Base-by-base conservation (phyloP, 2,329 filamentous ascomycete genomes). In the Phialemoniopsis sp. region DNA sequence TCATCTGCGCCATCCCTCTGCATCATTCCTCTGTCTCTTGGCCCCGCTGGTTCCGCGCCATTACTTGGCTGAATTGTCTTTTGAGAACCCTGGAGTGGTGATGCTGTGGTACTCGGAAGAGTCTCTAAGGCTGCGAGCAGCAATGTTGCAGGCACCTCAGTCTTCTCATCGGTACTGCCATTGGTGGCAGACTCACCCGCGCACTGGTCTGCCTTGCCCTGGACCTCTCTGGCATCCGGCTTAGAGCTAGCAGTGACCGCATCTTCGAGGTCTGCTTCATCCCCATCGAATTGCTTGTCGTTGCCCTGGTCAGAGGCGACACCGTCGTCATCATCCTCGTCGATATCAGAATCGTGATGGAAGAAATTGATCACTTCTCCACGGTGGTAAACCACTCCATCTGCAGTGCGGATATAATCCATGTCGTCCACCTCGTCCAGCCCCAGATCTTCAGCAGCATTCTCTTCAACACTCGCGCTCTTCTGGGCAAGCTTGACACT, bases 361-460 rank as follows among this genome's bases (percentile, higher is more conserved):
- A 60, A 58, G 1, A 60, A 42, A 14, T 51, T 46, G 3, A 60
- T 34, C n/a, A 58, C 43, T 39, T 59, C 49, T 8, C 60, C 60
- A 5, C 54, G 57, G 37, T 62, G 60, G 5, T 59, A 48, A 6
- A 59, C 36, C 17, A 53, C 52, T 0, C 58, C 59, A 30, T 55
- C 52, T 4, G 34, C 46, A 4, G 49, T 54, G 19, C 46, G 47
- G 4, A 42, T 49, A 31, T 52, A 57, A 13, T 52, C 51, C 41
- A 54, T 53, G 4, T 39, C 38, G 18, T 36, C 29, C 5, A 54
- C 36, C 7, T 54, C 45, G 3, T 38, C 36, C 6, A 42, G 34
- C 9, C 21, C 15, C 32, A 35, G 29, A 13, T 16, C 17, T 18
- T 16, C 36, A 6, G 5, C 14, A 8, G 14, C 32, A 29, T 31